Percentiles rank a stretch among this genome's conserved stretches.
Evolutionary conservation across 345 rosid genomes (phyloP).

Genomic region (Linum trigynum): DNA sequence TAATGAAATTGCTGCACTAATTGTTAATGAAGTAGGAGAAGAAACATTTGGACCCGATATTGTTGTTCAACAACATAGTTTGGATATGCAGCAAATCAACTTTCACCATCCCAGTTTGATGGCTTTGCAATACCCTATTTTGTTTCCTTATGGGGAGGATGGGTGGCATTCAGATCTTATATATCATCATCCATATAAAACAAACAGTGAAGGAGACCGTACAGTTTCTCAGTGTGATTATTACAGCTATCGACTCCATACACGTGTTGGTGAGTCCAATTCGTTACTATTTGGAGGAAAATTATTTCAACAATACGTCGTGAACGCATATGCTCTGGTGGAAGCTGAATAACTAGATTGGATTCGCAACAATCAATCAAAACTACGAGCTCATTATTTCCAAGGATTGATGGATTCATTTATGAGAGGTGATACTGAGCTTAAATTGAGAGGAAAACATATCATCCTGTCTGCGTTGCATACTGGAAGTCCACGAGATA

Average conservation of each 20-base stretch:
- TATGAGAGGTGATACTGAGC: not conserved
- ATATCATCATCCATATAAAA: too few species aligned
- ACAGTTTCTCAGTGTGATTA: not conserved
- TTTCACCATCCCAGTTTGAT: not conserved
- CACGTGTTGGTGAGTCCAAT: too few species aligned
- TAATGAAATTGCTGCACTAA: slow-evolving; percentile 1
- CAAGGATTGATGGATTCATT: slow-evolving; percentile 1
- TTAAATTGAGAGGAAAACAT: not conserved
- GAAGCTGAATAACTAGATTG: not conserved
- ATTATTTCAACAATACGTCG: slow-evolving; percentile 5
- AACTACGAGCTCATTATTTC: too few species aligned
- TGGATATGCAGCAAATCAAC: too few species aligned
- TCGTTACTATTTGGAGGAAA: not conserved
- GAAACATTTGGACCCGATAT: not conserved
- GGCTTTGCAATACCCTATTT: slow-evolving; percentile 8
- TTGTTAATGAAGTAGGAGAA: not conserved
- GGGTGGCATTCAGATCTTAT: not conserved
- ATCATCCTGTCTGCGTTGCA: not conserved
- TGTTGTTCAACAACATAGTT: too few species aligned
- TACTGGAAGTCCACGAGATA: not conserved
- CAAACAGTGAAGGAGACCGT: too few species aligned
- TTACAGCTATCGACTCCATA: not conserved
- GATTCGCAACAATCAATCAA: not conserved
- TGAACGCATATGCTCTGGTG: slow-evolving; percentile 3
- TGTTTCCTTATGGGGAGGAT: slow-evolving; percentile 6